phyloP scores from a whole-genome alignment of 192 early-diverging fungal genomes.

The Allomyces macrogynus region DNA sequence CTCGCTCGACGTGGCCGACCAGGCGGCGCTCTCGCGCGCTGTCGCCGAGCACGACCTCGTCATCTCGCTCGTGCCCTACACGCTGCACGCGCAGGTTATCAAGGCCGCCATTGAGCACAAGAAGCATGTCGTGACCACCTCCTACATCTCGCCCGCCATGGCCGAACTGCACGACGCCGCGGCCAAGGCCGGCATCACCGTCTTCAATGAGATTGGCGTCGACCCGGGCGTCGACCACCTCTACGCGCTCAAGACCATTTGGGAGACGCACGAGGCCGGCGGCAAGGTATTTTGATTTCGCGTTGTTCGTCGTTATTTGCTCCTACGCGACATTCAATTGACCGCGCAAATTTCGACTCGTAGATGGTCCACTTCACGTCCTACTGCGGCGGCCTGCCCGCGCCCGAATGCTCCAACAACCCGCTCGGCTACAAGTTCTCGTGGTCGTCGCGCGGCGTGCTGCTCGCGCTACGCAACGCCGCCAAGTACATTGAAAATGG shows the following conservation, averaged over 20 bases:
- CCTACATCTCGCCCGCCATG: conserved; percentile 92
- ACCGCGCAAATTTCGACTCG: too few relatives aligned
- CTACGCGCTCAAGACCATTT: conserved; percentile 72
- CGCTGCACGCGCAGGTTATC: conserved; percentile 71
- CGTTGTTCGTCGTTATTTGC: background rate
- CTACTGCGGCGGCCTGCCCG: conserved; percentile 96
- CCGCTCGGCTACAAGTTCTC: conserved; percentile 99
- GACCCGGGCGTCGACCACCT: conserved; percentile 98
- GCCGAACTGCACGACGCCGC: conserved; percentile 65
- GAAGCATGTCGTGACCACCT: conserved; percentile 90
- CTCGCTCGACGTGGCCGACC: conserved; percentile 61
- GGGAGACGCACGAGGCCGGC: conserved; percentile 58
- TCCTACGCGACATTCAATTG: too few relatives aligned
- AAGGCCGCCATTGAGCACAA: conserved; percentile 73
- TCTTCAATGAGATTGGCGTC: conserved; percentile 96
- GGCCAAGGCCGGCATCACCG: conserved; percentile 63
- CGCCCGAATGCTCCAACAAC: conserved; percentile 90
- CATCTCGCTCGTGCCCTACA: conserved; percentile 82
- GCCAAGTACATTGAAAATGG: conserved; percentile 81
- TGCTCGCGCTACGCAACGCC: conserved; percentile 83
- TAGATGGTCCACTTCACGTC: conserved; percentile 66
- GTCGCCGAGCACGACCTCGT: conserved; percentile 73
- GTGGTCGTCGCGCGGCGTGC: conserved; percentile 95
- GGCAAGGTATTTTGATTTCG: conserved; percentile 35
- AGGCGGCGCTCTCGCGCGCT: conserved; percentile 43